Base-by-base conservation (phyloP, 371 early-diverging fungal genomes). In the Gilbertella persicaria region DNA sequence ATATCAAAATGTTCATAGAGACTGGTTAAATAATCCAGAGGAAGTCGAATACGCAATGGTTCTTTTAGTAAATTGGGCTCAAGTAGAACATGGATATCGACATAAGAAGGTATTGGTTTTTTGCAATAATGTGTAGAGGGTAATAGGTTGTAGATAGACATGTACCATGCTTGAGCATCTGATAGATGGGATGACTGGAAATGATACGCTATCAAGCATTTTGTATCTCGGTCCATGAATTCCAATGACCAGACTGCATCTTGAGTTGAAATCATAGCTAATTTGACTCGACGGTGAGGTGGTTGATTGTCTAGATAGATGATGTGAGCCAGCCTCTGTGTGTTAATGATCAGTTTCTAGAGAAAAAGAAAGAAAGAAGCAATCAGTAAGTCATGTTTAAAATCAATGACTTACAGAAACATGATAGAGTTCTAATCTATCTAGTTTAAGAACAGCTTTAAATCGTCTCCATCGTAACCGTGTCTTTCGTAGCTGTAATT, bases 151-250 rank as follows among this genome's bases (percentile, higher is more conserved):
- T 77, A 77, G 1, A 77, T 44, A 0, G 65, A 53, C 53, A 70
- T 49, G 52, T 77, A 77, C 77, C 77, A 77, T 28, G 64, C 67
- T 44, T 57, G 53, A 5, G 62, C 52, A 5, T 57, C 58, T 1
- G 58, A 53, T 25, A 49, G 23, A n/a, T 16, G 45, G 0, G 24
- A 20, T 2, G 53, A 48, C 33, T 57, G 57, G 40, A 62, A 62
- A 35, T 62, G 57, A 40, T 43, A 62, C 2, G 57, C 25, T 3
- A 62, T 43, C 2, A 41, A 16, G 1, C 36, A 29, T 25, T 57
- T 62, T 2, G n/a, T 38, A 24, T 57, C 20, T 20, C 53, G 30
- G 23, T 59, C 53, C 2, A 37, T 23, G 25, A 39, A 62, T 20
- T 52, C 46, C 14, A 62, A 26, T 10, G 33, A 16, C 62, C 62